Conservation (phyloP, 1,139 yeast genomes). For the Taiozyma sp. region DNA sequence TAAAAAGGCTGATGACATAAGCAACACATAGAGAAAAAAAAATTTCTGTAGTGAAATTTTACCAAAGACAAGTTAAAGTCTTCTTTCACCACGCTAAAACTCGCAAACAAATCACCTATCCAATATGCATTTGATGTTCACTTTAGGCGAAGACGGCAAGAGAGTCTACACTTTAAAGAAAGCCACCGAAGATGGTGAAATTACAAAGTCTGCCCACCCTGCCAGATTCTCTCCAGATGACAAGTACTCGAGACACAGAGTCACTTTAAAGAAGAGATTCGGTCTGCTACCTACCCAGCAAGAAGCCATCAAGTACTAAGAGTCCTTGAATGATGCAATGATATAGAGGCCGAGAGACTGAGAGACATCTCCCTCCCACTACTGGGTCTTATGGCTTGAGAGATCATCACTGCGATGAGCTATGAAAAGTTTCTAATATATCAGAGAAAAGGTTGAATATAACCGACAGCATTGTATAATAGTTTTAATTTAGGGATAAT, state of each 20-base stretch:
- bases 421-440: background rate
- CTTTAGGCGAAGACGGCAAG: constrained; percentile 90
- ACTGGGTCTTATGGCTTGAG: too few species aligned
- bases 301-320: constrained; percentile 19
- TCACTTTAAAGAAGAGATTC: constrained; percentile 93
- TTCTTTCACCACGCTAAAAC: too few species aligned
- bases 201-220: constrained; percentile 98
- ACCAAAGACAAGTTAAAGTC: too few species aligned
- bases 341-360: background rate
- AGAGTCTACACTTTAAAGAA: constrained; percentile 92
- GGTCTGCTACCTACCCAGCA: constrained; percentile 85
- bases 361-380: too few species aligned
- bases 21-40: too few species aligned
- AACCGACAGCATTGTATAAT: background rate
- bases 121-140: constrained; percentile 97
- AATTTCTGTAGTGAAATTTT: too few species aligned
- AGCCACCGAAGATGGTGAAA: constrained; percentile 77
- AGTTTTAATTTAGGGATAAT: background rate
- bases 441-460: background rate
- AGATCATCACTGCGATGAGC: background rate
- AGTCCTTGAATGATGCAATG: too few species aligned
- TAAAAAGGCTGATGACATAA: too few species aligned
- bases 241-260: constrained; percentile 98
- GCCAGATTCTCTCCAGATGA: constrained; percentile 99
- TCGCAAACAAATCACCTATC: background rate